Percentiles rank a stretch among this genome's conserved stretches.
These are phyloP conservation scores for Albatrellus sp. DNA, from an alignment of 1,284 basidiomycete species.

Conservation along the genomic window DNA sequence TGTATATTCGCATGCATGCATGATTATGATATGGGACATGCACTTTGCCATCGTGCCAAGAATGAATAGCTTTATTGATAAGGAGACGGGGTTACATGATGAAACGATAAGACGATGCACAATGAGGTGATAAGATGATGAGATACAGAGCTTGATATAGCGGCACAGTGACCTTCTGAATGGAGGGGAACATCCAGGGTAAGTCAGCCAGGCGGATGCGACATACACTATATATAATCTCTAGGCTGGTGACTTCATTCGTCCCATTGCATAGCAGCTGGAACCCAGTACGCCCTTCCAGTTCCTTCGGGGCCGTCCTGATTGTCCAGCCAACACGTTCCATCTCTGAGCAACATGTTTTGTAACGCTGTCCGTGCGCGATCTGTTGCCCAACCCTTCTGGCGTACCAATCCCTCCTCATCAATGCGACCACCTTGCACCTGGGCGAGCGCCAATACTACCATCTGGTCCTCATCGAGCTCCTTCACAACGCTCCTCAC, in stretches of 20 bases:
- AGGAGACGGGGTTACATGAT: no score
- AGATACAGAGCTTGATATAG: no score
- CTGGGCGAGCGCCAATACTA: slow-evolving; percentile 65
- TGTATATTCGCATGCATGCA: no score
- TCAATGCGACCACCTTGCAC: slow-evolving; percentile 54
- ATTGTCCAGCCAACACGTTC: slow-evolving; percentile 90
- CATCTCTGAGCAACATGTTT: slow-evolving; percentile 84
- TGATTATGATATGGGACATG: no score
- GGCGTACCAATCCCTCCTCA: slow-evolving; percentile 40
- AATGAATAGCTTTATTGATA: no score
- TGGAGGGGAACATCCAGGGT: no score
- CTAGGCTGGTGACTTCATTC: slow-evolving; percentile 26
- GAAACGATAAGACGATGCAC: no score
- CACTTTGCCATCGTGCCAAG: no score
- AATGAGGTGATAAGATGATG: no score
- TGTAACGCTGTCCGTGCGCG: slow-evolving; percentile 71
- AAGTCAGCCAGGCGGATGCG: no score
- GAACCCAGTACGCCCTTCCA: slow-evolving; percentile 69
- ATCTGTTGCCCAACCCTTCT: slow-evolving; percentile 69
- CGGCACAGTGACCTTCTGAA: no score
- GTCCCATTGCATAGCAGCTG: slow-evolving; percentile 76
- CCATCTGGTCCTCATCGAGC: slow-evolving; percentile 72
- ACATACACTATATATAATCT: no score
- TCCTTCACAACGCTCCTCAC: slow-evolving; percentile 65
- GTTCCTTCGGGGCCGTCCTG: slow-evolving; percentile 45